phyloP scores from a whole-genome alignment of 768 basidiomycete species.

The Lactarius pseudohatsudake region DNA sequence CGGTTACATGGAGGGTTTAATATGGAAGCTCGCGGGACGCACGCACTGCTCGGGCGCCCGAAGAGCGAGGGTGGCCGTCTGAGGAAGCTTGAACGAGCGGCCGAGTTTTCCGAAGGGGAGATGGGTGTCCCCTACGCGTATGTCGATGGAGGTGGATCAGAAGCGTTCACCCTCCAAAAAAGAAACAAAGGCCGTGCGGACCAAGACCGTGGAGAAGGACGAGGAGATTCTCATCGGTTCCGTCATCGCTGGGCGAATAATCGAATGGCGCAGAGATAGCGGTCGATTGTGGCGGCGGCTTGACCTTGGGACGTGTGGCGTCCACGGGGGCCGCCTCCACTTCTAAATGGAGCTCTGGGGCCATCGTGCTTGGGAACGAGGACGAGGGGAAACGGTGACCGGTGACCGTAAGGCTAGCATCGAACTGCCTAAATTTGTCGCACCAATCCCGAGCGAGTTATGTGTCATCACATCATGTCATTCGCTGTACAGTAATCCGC shows the following conservation, averaged over 20 bases:
- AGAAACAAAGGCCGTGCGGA: slow-evolving; percentile 36
- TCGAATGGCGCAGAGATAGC: slow-evolving; percentile 56
- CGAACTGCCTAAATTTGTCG: neutral
- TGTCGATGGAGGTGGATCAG: neutral
- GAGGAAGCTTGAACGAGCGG: slow-evolving; percentile 74
- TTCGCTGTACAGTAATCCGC: neutral
- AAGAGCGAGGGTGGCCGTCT: slow-evolving; percentile 81
- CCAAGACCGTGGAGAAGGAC: slow-evolving; percentile 86
- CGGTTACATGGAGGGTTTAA: neutral
- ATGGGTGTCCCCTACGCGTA: slow-evolving; percentile 70
- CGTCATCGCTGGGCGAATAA: slow-evolving; percentile 76
- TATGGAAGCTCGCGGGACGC: neutral
- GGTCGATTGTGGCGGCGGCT: slow-evolving; percentile 48
- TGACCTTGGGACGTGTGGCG: slow-evolving; percentile 35
- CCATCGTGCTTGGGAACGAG: slow-evolving; percentile 9
- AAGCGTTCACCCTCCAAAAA: neutral
- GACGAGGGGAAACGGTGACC: neutral
- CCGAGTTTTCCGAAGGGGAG: slow-evolving; percentile 75
- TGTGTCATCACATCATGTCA: neutral
- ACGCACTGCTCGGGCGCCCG: slow-evolving; percentile 75
- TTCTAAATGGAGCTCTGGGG: slow-evolving; percentile 21
- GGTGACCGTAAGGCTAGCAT: neutral
- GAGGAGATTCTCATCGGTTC: slow-evolving; percentile 82
- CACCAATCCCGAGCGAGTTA: neutral
- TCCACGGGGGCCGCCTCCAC: neutral